These are phyloP conservation scores for Fusarium poae DNA, from an alignment of 2,329 filamentous ascomycete genomes.

Conservation along the genomic window DNA sequence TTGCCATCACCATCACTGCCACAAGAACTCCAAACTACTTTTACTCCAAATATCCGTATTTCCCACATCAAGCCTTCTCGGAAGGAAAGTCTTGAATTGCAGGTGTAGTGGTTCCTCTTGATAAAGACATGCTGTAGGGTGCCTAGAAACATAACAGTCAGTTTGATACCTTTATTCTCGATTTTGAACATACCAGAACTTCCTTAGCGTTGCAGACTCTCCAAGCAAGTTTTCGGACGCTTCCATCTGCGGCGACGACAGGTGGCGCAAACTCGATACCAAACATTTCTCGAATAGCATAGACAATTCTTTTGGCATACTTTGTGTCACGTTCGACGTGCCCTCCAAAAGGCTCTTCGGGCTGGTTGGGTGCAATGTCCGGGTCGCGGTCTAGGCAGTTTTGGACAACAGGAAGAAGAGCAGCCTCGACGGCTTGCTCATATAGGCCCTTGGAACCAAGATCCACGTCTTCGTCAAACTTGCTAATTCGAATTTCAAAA, in stretches of 20 bases:
- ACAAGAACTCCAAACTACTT: background rate
- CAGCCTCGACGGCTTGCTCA: constrained; percentile 77
- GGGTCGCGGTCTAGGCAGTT: constrained; percentile 95
- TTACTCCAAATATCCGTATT: background rate
- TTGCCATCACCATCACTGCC: constrained; percentile 2
- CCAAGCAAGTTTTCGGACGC: constrained; percentile 91
- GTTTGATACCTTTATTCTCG: background rate
- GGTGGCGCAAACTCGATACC: constrained; percentile 94
- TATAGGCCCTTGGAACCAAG: constrained; percentile 71
- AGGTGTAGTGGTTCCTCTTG: constrained; percentile 73
- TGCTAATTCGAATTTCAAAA: constrained; percentile 88
- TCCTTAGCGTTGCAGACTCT: constrained; percentile 95
- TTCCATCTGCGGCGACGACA: constrained; percentile 92
- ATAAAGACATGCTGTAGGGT: constrained; percentile 78
- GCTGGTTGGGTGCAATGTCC: constrained; percentile 85
- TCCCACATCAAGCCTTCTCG: constrained; percentile 38
- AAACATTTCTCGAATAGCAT: constrained; percentile 96
- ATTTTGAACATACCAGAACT: constrained; percentile 78
- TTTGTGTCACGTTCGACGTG: constrained; percentile 89
- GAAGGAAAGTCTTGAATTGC: constrained; percentile 57
- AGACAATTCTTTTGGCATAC: constrained; percentile 90
- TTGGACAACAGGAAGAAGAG: constrained; percentile 83
- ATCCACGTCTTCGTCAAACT: constrained; percentile 80
- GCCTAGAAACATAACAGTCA: constrained; percentile 61
- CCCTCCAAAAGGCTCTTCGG: constrained; percentile 85